These are phyloP conservation scores for Xylariaceae sp. DNA, from an alignment of 2,329 filamentous ascomycete species.

Conservation along the genomic window DNA sequence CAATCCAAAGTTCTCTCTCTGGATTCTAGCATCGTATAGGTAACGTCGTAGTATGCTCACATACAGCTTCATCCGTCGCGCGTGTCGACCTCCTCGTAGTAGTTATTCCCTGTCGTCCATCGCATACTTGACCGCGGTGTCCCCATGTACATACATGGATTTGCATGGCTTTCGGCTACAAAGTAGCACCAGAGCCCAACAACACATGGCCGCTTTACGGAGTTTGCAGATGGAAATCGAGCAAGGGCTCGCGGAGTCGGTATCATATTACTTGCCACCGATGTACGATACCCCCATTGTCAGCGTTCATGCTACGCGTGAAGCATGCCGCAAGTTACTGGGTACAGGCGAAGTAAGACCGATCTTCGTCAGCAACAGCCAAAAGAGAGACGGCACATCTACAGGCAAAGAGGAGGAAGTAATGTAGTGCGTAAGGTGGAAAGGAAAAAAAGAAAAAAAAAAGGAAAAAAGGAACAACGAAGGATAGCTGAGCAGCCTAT, in stretches of 20 bases:
- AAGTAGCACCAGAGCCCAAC: conserved; percentile 14
- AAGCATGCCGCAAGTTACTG: conserved; percentile 12
- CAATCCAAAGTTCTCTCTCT: conserved; percentile 57
- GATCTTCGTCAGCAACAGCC: conserved; percentile 7
- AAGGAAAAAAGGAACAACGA: conserved; percentile 4
- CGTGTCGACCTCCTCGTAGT: conserved; percentile 23
- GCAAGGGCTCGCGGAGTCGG: conserved; percentile 16
- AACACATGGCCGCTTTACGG: conserved; percentile 12
- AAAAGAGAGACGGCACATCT: conserved; percentile 1
- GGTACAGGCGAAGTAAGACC: conserved; percentile 10
- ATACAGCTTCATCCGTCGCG: conserved; percentile 13
- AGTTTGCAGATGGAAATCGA: conserved; percentile 11
- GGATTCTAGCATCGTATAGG: conserved; percentile 40
- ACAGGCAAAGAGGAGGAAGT: conserved; percentile 12
- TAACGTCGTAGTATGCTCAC: conserved; percentile 30
- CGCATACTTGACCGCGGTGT: conserved; percentile 12
- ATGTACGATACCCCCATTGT: conserved; percentile 21
- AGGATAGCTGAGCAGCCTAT: conserved; percentile 1
- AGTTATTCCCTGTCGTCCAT: conserved; percentile 9
- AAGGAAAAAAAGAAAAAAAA: conserved; percentile 1
- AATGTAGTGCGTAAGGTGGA: conserved; percentile 9
- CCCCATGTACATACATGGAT: conserved; percentile 9
- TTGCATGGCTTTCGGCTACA: conserved; percentile 4
- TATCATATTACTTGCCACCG: conserved; percentile 20
- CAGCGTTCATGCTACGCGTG: conserved; percentile 15